These are phyloP conservation scores for Hypomyces rosellus DNA, from an alignment of 2,329 filamentous ascomycete genomes.

Conservation along the genomic window DNA sequence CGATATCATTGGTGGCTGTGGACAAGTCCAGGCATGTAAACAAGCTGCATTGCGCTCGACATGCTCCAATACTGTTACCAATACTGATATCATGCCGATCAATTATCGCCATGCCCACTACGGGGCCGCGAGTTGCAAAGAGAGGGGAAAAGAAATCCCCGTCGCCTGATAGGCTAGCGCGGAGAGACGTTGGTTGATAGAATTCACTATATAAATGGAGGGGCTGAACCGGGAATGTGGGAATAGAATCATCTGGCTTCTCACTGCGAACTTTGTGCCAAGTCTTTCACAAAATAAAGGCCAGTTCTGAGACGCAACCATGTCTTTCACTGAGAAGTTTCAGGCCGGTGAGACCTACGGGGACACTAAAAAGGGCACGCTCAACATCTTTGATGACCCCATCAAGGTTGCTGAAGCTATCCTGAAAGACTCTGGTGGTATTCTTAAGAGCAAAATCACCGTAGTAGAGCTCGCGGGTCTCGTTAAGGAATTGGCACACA, in stretches of 20 bases:
- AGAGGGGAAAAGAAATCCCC: neutral
- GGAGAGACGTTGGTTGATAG: neutral
- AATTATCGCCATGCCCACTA: no score
- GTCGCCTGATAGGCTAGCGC: neutral
- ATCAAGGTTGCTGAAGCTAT: constrained; percentile 27
- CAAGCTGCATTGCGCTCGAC: neutral
- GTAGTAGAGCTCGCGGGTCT: constrained; percentile 24
- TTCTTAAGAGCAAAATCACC: constrained; percentile 21
- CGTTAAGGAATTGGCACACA: constrained; percentile 25
- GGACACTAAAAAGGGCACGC: constrained; percentile 17
- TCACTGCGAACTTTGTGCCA: neutral
- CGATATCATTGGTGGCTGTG: neutral
- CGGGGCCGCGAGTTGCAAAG: neutral
- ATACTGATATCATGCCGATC: no score
- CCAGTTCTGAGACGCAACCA: constrained; percentile 13
- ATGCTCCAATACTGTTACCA: neutral
- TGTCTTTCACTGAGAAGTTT: constrained; percentile 30
- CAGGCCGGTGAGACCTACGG: constrained; percentile 33
- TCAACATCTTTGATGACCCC: constrained; percentile 26
- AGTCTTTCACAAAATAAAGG: neutral
- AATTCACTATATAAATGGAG: neutral
- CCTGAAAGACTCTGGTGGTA: constrained; percentile 24
- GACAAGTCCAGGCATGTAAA: neutral
- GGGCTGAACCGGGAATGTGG: neutral
- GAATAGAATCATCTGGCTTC: neutral